Percentiles rank a stretch among this genome's conserved stretches.
Conservation (phyloP, 2,329 filamentous ascomycete genomes). For the Calonectria pseudoreteaudii region DNA sequence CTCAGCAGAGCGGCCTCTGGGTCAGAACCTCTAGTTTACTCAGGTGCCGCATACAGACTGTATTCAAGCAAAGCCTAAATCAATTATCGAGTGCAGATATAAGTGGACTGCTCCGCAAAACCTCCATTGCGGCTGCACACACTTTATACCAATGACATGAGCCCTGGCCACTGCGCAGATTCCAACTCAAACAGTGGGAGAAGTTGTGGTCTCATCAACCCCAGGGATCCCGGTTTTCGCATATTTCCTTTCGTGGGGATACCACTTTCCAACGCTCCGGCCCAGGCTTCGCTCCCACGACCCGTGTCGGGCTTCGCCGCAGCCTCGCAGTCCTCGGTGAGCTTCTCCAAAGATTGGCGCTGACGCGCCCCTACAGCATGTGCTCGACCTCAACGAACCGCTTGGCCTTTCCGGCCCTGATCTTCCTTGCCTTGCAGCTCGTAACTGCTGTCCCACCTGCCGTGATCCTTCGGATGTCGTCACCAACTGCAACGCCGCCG, state of each 20-base stretch:
- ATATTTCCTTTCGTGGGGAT: conserved; percentile 4
- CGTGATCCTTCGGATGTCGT: conserved; percentile 12
- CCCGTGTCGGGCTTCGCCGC: conserved; percentile 9
- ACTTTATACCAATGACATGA: conserved; percentile 32
- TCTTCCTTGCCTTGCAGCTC: conserved; percentile 34
- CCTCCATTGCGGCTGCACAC: conserved; percentile 36
- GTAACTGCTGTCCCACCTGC: conserved; percentile 39
- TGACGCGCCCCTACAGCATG: conserved; percentile 26
- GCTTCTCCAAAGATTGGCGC: conserved; percentile 4
- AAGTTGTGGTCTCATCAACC: conserved; percentile 13
- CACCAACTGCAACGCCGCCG: conserved; percentile 22
- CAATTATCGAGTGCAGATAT: conserved; percentile 28
- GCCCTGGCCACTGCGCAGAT: conserved; percentile 25
- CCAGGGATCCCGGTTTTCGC: conserved; percentile 20
- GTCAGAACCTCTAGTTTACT: neutral
- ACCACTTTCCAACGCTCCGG: conserved; percentile 13
- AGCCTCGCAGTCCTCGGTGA: conserved; percentile 9
- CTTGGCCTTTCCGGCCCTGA: conserved; percentile 23
- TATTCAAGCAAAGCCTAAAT: conserved; percentile 12
- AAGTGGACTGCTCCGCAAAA: conserved; percentile 36
- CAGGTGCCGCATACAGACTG: conserved; percentile 10
- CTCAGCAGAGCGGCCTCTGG: neutral
- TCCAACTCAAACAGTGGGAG: conserved; percentile 20
- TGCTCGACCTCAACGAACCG: conserved; percentile 30
- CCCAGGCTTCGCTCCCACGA: conserved; percentile 13